phyloP scores from a whole-genome alignment of 805 yeast species.

The Schizosaccharomyces osmophilus region DNA sequence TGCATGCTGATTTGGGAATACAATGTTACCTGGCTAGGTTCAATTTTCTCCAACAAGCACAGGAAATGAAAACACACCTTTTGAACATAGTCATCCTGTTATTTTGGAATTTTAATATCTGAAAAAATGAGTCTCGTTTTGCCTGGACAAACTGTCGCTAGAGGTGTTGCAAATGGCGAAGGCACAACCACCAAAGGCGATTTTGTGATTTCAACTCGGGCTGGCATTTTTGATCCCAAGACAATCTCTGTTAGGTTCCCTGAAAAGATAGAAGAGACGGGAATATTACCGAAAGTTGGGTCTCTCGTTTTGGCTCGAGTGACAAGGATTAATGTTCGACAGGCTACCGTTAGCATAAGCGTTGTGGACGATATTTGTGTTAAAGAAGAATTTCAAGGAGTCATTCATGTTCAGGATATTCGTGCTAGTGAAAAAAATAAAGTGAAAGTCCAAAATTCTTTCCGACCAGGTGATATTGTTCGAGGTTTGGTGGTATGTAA shows the following conservation, averaged over 20 bases:
- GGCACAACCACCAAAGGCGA: neutral
- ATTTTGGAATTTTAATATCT: neutral
- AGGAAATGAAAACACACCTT: neutral
- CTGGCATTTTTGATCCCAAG: neutral
- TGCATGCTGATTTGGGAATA: too few relatives aligned
- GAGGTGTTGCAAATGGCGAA: neutral
- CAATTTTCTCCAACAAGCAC: neutral
- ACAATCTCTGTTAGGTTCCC: neutral
- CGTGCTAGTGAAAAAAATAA: constrained; percentile 77
- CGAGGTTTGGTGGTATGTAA: constrained; percentile 29
- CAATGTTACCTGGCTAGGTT: neutral
- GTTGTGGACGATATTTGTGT: constrained; percentile 30
- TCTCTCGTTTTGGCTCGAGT: constrained; percentile 63
- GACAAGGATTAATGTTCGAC: constrained; percentile 36
- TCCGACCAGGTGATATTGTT: constrained; percentile 78
- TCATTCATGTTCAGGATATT: constrained; percentile 40
- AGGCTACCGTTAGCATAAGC: constrained; percentile 56
- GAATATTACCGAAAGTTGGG: constrained; percentile 46
- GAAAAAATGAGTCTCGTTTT: neutral
- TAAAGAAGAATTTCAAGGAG: constrained; percentile 10
- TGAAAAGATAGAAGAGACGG: neutral
- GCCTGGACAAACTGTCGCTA: neutral
- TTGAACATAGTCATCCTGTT: neutral
- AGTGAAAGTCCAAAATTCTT: constrained; percentile 54
- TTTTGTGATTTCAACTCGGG: neutral